phyloP scores from a whole-genome alignment of 192 early-diverging fungal species.

The Spizellomyces punctatus region DNA sequence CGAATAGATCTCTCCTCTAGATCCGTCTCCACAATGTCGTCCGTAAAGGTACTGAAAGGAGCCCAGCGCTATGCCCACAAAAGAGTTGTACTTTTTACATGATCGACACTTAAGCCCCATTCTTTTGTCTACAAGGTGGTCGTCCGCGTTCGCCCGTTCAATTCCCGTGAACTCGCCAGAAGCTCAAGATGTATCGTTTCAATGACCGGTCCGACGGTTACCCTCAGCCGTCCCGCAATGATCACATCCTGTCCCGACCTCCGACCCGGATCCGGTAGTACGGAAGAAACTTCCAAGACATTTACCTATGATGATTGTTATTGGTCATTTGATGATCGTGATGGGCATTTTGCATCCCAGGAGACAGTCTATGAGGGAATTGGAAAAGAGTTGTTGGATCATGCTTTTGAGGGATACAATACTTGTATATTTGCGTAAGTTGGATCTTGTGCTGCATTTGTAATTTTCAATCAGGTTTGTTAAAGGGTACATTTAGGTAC shows the following conservation, averaged over 20 bases:
- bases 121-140: constrained; percentile 30
- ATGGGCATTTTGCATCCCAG: constrained; percentile 72
- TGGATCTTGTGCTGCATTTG: not conserved
- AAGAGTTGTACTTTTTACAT: not conserved
- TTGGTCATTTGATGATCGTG: constrained; percentile 62
- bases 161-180: constrained; percentile 28
- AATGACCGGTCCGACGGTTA: constrained; percentile 9
- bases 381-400: constrained; percentile 76
- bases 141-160: constrained; percentile 45
- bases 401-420: constrained; percentile 90
- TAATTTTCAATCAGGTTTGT: not conserved
- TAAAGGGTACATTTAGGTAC: constrained; percentile 28
- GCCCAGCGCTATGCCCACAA: too few relatives aligned
- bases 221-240: constrained; percentile 6
- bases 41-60: constrained; percentile 19
- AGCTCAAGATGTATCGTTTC: constrained; percentile 6
- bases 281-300: constrained; percentile 37
- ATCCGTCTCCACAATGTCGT: constrained; percentile 14
- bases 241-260: not conserved
- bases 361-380: constrained; percentile 74
- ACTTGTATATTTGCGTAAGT: constrained; percentile 86
- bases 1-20: too few relatives aligned
- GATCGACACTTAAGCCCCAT: not conserved
- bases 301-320: constrained; percentile 92
- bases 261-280: not conserved